Base-by-base conservation (phyloP, 495 filamentous ascomycete genomes). In the Penicillium pulvis region DNA sequence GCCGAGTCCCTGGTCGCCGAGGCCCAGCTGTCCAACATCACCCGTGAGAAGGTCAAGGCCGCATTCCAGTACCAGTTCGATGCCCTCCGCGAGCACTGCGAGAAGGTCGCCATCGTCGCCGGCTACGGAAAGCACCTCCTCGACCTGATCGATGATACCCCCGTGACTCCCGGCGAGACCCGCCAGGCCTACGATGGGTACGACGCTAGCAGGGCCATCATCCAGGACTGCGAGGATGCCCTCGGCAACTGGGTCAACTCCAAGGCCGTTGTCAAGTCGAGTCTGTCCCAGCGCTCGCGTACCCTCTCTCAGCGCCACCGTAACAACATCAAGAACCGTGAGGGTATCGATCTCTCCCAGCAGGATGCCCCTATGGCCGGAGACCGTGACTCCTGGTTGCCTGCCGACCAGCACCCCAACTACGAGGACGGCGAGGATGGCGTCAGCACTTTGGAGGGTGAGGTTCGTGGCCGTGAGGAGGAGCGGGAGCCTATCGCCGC, bases 1-100 rank as follows among this genome's bases (percentile, higher is more conserved):
- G 94, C 94, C 68, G 94, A 98, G 75, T 98, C 95, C 17, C 85
- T 98, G 19, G 94, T 98, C 42, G 94, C 94, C 63, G 94, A 98
- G 75, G 94, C 94, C 35, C 94, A 98, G 73, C 83, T 98, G 48
- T 97, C 92, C 68, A 98, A 98, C 81, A 98, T 98, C 72, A 98
- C 94, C 41, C 93, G 94, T 66, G 93, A 98, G 78, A 98, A 98
- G 85, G 85, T 98, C 69, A 98, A 98, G 84, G 87, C 93, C 14
- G 95, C 94, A 16, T 98, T 97, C 79, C 89, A 90, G 60, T 98
- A 98, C 79, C 94, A 98, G 69, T 98, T 98, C 66, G 94, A 98
- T 72, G 94, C 95, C 42, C 85, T 98, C 60, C 89, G 91, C 56
- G 94, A 98, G 78, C 94, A 98, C 79, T 95, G 90, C 76, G 94